These are phyloP conservation scores for Hexamita inflata DNA, from an alignment of 208 protist genomes.

Conservation along the genomic window DNA sequence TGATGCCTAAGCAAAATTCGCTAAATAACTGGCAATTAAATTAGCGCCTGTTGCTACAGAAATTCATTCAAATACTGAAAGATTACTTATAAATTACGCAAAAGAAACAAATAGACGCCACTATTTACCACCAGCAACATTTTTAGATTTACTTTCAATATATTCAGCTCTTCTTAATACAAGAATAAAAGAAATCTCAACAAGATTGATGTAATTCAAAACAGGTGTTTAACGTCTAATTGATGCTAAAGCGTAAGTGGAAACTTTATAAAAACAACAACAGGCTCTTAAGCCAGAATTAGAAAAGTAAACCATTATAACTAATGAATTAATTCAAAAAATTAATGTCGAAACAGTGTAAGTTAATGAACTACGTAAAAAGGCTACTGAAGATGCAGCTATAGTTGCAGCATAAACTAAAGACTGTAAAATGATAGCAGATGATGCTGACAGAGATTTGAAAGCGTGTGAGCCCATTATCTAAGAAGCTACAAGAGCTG, in stretches of 20 bases:
- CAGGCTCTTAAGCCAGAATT: constrained; percentile 77
- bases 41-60: constrained; percentile 16
- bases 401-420: constrained; percentile 14
- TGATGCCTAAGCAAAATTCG: neutral
- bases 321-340: constrained; percentile 14
- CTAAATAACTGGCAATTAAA: constrained; percentile 1
- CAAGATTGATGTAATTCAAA: constrained; percentile 63
- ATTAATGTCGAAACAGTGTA: constrained; percentile 65
- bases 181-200: constrained; percentile 26
- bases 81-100: constrained; percentile 66
- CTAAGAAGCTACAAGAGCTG: constrained; percentile 57
- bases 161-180: constrained; percentile 55
- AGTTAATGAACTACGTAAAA: constrained; percentile 64
- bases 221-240: constrained; percentile 86
- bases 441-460: constrained; percentile 72
- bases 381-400: constrained; percentile 37
- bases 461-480: constrained; percentile 78
- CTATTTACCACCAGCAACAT: constrained; percentile 96
- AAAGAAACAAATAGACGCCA: constrained; percentile 74
- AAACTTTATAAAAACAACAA: constrained; percentile 60
- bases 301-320: constrained; percentile 34
- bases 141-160: constrained; percentile 84
- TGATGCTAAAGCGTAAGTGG: constrained; percentile 73
- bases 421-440: constrained; percentile 31
- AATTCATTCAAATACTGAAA: constrained; percentile 63